Evolutionary conservation across 2,329 filamentous ascomycete genomes (phyloP).

Genomic region (Epichloe baconii): DNA sequence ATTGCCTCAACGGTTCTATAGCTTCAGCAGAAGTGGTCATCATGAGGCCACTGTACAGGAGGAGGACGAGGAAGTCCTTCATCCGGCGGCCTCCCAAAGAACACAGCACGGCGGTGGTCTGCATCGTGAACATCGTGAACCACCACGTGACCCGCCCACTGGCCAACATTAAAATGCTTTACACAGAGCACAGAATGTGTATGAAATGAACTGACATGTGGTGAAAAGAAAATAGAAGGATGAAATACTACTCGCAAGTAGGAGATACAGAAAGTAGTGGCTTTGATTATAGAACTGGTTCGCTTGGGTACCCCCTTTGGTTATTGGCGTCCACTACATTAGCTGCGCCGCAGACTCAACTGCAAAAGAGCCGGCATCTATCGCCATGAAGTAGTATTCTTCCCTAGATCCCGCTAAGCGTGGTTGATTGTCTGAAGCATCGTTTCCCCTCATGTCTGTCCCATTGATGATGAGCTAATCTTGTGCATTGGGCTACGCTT

Average conservation of each 20-base stretch:
- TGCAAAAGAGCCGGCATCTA: not conserved
- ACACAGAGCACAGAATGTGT: not conserved
- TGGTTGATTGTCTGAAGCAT: no score
- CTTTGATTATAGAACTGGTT: not conserved
- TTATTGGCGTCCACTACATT: not conserved
- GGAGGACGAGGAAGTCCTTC: conserved; percentile 9
- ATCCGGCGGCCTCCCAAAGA: conserved; percentile 6
- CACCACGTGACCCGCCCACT: conserved; percentile 9
- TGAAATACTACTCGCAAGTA: not conserved
- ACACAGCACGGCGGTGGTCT: not conserved
- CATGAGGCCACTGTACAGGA: conserved; percentile 4
- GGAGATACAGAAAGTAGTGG: not conserved
- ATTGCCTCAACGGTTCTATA: conserved; percentile 18
- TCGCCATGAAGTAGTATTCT: not conserved
- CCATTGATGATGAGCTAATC: not conserved
- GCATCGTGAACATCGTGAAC: not conserved
- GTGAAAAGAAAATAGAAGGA: not conserved
- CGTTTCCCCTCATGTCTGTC: no score
- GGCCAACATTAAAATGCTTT: not conserved
- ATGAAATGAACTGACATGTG: not conserved
- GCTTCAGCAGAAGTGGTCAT: conserved; percentile 13
- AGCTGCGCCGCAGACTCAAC: not conserved
- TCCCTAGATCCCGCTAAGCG: not conserved
- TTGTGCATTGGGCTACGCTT: no score
- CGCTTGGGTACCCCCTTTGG: not conserved